Percentiles rank a stretch among this genome's conserved stretches.
These are phyloP conservation scores for Litsea cubeba DNA, from an alignment of 164 flowering plant species.

Conservation along the genomic window DNA sequence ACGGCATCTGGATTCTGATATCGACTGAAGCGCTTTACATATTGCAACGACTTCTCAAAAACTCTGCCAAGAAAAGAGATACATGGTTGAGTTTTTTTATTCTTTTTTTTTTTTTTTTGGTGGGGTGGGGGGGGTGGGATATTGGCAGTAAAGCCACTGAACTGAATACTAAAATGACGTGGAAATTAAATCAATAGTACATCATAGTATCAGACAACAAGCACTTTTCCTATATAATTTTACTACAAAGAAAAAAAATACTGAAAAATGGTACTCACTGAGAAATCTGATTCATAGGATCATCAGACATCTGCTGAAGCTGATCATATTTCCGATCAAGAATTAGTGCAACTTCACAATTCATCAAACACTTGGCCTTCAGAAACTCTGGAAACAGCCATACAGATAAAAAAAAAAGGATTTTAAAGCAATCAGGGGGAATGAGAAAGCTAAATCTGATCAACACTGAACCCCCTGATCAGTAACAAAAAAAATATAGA, in stretches of 20 bases:
- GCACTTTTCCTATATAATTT: too few relatives aligned
- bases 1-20: conserved; percentile 96
- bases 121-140: too few relatives aligned
- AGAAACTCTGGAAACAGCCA: conserved; percentile 55
- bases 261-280: conserved; percentile 54
- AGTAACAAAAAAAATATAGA: not conserved
- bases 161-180: not conserved
- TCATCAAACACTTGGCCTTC: conserved; percentile 98
- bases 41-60: conserved; percentile 95
- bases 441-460: not conserved
- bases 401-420: not conserved
- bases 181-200: too few relatives aligned
- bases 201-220: not conserved
- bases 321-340: conserved; percentile 92
- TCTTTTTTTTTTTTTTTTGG: too few relatives aligned
- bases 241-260: too few relatives aligned
- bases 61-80: conserved; percentile 43
- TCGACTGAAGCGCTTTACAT: conserved; percentile 99
- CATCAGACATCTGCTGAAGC: conserved; percentile 83
- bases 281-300: conserved; percentile 84
- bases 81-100: not conserved
- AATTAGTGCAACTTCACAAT: conserved; percentile 92
- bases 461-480: too few relatives aligned
- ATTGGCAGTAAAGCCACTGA: not conserved
- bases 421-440: not conserved